Evolutionary conservation across 306 rosid species (phyloP), one percentile per base, ranked within the genome.

Genomic region (Castanea sativa): DNA sequence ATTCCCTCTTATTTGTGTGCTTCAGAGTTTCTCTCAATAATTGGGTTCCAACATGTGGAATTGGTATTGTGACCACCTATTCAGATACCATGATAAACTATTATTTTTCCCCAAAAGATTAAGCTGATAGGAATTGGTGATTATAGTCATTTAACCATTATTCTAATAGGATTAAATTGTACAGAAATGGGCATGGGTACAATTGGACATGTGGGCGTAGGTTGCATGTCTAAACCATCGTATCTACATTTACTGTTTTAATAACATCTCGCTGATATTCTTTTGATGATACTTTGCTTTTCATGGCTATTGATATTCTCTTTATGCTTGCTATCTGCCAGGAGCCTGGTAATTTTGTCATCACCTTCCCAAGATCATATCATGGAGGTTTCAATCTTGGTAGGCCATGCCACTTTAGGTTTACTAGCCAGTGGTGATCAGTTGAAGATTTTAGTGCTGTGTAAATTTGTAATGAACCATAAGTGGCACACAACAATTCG

Each of bases 311-410:
- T 60, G 74, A 74, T 43, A 18, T 71, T 56, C 76, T 79, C 79
- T 80, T 76, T 15, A 33, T 79, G 77, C 78, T 87, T 87, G 56
- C 73, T 80, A 60, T 69, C 81, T 72, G 11, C 73, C 90, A 94
- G 99, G 99, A 94, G 88, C 97, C 97, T 73, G 99, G 99, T 74
- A 94, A 92, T 89, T 94, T 94, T 80, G 97, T 94, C 73, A 91
- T 94, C 80, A 94, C 99, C 88, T 94, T 94, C 85, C 99, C 99
- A 75, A 83, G 90, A 79, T 92, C 99, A 73, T 94, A 88, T 88
- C 99, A 94, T 77, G 99, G 99, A 79, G 99, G 99, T 82, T 94
- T 94, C 75, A 94, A 94, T 84, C 97, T 94, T 74, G 99, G 99
- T 94, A 87, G 61, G 87, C 57, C 16, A 41, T 49, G 58, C 71